These are phyloP conservation scores for Geotrichum fermentans DNA, from an alignment of 1,139 yeast genomes.

Conservation along the genomic window DNA sequence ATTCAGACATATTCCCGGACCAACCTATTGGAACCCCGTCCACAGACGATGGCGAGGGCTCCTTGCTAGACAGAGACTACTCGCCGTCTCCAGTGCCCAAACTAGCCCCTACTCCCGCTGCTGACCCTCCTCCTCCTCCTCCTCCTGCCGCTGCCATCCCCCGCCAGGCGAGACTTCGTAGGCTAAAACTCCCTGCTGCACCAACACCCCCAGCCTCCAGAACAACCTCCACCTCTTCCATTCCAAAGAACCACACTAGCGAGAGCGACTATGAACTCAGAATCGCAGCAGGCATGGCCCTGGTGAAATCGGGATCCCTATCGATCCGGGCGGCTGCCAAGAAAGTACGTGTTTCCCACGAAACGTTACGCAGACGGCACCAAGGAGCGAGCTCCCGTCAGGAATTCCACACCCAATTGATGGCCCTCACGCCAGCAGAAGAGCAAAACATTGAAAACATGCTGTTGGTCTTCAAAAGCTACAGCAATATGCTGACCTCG, in stretches of 20 bases:
- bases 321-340: conserved; percentile 19
- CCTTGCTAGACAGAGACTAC: background rate
- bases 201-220: background rate
- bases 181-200: background rate
- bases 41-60: background rate
- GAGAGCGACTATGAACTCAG: conserved; percentile 10
- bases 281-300: conserved; percentile 10
- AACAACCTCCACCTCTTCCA: background rate
- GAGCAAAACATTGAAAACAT: conserved; percentile 13
- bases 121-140: background rate
- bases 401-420: conserved; percentile 17
- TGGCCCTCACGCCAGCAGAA: conserved; percentile 17
- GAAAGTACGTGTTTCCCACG: conserved; percentile 15
- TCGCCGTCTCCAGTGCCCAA: background rate
- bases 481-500: conserved; percentile 16
- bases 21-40: background rate
- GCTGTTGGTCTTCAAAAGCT: conserved; percentile 8
- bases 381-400: conserved; percentile 17
- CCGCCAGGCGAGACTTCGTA: background rate
- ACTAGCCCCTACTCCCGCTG: background rate
- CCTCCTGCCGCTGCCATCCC: too few relatives aligned
- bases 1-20: background rate
- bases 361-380: conserved; percentile 16
- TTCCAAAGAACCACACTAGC: background rate
- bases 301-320: conserved; percentile 3